A percentile compares a stretch with the other conserved stretches of the same genome.
Evolutionary conservation across 23 red algal species (phyloP).

Genomic region (Rhodosorus marinus): DNA sequence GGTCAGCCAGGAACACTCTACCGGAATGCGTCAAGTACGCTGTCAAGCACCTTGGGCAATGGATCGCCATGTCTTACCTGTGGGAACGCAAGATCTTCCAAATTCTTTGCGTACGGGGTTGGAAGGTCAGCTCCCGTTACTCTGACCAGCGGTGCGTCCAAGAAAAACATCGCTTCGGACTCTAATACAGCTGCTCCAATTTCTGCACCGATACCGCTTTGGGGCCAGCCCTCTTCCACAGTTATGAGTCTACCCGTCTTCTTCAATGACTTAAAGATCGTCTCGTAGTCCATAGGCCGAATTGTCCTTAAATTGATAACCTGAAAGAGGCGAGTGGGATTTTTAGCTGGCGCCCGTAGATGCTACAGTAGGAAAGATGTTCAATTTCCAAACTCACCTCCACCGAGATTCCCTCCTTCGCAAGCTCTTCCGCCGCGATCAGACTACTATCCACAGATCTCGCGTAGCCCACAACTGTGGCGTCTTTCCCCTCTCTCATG

Average conservation of each 20-base stretch:
- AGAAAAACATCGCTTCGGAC: slow-evolving; percentile 76
- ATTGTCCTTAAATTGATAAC: slow-evolving; percentile 94
- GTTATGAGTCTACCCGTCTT: slow-evolving; percentile 80
- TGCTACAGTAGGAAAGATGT: no score
- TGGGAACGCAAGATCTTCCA: slow-evolving; percentile 13
- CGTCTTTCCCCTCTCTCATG: slow-evolving; percentile 64
- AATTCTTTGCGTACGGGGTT: slow-evolving; percentile 88
- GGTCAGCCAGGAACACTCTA: no score
- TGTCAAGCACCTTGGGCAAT: no score
- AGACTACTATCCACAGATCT: slow-evolving; percentile 45
- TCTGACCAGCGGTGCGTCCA: slow-evolving; percentile 85
- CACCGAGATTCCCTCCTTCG: slow-evolving; percentile 47
- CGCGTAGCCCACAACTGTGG: slow-evolving; percentile 71
- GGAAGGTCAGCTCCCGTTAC: slow-evolving; percentile 80
- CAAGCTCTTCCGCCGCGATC: slow-evolving; percentile 51
- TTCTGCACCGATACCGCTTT: slow-evolving; percentile 83
- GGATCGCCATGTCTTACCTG: no score
- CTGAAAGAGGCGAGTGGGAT: no score
- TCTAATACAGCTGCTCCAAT: slow-evolving; percentile 80
- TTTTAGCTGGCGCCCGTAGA: no score
- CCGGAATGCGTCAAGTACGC: no score
- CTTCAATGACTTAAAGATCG: slow-evolving; percentile 77
- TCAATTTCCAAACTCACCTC: no score
- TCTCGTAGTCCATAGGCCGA: slow-evolving; percentile 71
- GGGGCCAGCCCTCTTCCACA: slow-evolving; percentile 89